Evolutionary conservation across 2,329 filamentous ascomycete genomes (phyloP), one percentile per base, ranked within the genome.

Genomic region (Chaetomiaceae sp.): DNA sequence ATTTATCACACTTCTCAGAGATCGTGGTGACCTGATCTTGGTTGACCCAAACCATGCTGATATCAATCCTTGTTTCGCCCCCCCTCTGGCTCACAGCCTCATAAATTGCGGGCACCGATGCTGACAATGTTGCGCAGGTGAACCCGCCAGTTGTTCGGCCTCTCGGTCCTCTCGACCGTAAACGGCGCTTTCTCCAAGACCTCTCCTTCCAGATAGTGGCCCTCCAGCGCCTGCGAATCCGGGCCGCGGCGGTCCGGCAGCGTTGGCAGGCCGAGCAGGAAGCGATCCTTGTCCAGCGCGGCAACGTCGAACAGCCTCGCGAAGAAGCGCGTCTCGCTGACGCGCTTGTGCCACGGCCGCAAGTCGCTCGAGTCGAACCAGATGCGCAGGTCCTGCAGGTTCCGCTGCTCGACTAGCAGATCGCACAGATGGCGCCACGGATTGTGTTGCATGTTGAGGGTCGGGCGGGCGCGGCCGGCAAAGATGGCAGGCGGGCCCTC

Each of bases 291-390:
- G n/a, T 44, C 43, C 30, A 44, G 40, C 4, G 58, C 54, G 27
- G 39, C 44, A 20, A 61, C 59, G 1, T 44, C 41, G 14, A 55
- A 41, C 21, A 67, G 56, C 13, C 41, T 40, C 2, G 42, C 50
- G 17, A 67, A 60, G 45, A 67, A 56, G 3, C 55, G 48, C 23
- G 53, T 59, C 60, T 67, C 65, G 53, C 52, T 58, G 19, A 64
- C 61, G 7, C 61, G 56, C 41, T 58, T 56, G 53, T 62, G 56
- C 65, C 65, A 67, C 1, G 59, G 59, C 8, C 62, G 56, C 38
- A 65, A 57, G 52, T 66, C 62, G 38, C 56, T 47, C 27, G 60
- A 58, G 53, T 66, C 61, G 35, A 65, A 52, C 56, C 62, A 66
- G 39, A 66, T 27, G 47, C 54, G 58, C 25, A 67, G 58, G 14